phyloP scores from a whole-genome alignment of 2,329 filamentous ascomycete genomes.

The Bipolaris bicolor region DNA sequence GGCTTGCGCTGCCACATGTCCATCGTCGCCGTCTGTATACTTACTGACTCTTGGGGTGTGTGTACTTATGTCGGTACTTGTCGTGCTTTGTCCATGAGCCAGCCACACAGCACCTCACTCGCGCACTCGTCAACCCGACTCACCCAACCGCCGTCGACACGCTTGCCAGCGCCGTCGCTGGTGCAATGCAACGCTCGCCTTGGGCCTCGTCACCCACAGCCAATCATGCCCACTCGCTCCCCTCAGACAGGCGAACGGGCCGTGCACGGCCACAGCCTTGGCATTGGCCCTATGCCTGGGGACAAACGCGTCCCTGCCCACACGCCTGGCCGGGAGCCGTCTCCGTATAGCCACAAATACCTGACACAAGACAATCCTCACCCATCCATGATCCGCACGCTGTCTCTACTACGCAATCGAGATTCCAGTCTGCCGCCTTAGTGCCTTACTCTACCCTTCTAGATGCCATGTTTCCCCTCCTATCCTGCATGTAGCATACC shows the following conservation, averaged over 20 bases:
- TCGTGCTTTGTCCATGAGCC: slow-evolving; percentile 1
- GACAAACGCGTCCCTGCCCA: slow-evolving; percentile 24
- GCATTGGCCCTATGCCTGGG: slow-evolving; percentile 39
- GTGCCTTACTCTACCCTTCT: slow-evolving; percentile 15
- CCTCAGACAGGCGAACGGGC: slow-evolving; percentile 13
- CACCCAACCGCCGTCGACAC: not conserved
- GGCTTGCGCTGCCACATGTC: not conserved
- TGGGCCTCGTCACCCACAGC: slow-evolving; percentile 9
- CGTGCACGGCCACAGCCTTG: slow-evolving; percentile 36
- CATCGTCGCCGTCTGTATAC: too few species aligned
- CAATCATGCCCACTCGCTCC: slow-evolving; percentile 21
- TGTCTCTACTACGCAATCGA: slow-evolving; percentile 2
- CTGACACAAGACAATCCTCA: slow-evolving; percentile 26
- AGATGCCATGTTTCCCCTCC: not conserved
- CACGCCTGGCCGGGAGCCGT: not conserved
- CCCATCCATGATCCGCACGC: slow-evolving; percentile 31
- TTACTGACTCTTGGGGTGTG: too few species aligned
- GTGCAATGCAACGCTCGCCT: not conserved
- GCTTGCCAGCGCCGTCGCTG: slow-evolving; percentile 1
- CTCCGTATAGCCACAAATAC: slow-evolving; percentile 33
- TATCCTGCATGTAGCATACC: too few species aligned
- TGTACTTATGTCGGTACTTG: too few species aligned
- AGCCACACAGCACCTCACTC: not conserved
- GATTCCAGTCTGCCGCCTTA: not conserved
- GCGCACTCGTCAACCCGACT: slow-evolving; percentile 9